phyloP scores from a whole-genome alignment of 2,329 filamentous ascomycete species.

The Cladosporium oxysporum region DNA sequence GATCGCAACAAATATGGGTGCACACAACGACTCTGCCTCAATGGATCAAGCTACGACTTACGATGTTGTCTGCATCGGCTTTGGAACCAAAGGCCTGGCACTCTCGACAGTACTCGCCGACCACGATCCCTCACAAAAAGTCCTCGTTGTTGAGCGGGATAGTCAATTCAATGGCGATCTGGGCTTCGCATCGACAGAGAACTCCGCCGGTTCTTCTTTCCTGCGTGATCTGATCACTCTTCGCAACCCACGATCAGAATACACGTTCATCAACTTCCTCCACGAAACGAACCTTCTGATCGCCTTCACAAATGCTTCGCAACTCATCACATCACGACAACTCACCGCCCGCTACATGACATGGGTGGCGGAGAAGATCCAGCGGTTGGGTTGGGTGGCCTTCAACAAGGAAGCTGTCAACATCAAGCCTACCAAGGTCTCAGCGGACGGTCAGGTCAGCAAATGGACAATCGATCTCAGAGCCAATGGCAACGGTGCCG shows the following conservation, averaged over 20 bases:
- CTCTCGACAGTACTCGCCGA: conserved; percentile 30
- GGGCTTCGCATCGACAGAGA: conserved; percentile 27
- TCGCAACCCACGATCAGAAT: conserved; percentile 33
- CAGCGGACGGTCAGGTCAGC: conserved; percentile 20
- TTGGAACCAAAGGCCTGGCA: conserved; percentile 29
- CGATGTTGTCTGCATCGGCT: conserved; percentile 32
- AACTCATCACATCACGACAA: conserved; percentile 27
- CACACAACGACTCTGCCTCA: not conserved
- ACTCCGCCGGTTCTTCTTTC: conserved; percentile 27
- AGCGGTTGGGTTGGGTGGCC: conserved; percentile 28
- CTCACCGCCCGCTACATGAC: conserved; percentile 32
- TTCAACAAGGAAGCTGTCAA: conserved; percentile 28
- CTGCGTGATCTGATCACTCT: conserved; percentile 33
- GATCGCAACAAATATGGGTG: not conserved
- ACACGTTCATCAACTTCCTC: conserved; percentile 36
- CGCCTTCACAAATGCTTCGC: conserved; percentile 33
- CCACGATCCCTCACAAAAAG: conserved; percentile 20
- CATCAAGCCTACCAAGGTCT: conserved; percentile 24
- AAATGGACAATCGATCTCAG: conserved; percentile 26
- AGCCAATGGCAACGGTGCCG: conserved; percentile 22
- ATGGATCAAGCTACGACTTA: conserved; percentile 21
- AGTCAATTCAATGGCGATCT: conserved; percentile 25
- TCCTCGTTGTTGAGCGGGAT: conserved; percentile 30
- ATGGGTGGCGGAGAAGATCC: conserved; percentile 32
- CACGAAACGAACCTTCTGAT: conserved; percentile 32